These are phyloP conservation scores for Dryadomyces sulphureus DNA, from an alignment of 2,329 filamentous ascomycete genomes.

Conservation along the genomic window DNA sequence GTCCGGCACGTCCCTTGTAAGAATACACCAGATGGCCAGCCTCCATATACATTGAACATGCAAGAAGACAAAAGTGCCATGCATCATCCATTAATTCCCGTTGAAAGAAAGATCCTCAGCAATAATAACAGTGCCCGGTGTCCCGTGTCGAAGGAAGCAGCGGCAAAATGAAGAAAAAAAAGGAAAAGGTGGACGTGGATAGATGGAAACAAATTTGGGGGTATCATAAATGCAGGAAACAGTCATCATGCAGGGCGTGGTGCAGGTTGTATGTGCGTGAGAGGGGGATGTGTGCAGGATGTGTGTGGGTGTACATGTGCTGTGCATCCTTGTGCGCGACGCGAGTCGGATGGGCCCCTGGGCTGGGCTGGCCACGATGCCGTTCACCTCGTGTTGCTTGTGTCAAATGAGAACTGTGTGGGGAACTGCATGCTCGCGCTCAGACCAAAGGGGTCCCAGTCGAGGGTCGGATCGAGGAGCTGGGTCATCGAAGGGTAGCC, in stretches of 20 bases:
- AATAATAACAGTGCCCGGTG: neutral
- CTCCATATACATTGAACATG: neutral
- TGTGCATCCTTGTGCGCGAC: neutral
- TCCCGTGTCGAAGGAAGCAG: neutral
- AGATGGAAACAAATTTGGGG: neutral
- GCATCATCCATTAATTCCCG: neutral
- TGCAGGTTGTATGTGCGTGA: neutral
- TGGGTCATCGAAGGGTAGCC: conserved; percentile 55
- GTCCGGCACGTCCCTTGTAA: neutral
- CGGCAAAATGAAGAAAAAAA: neutral
- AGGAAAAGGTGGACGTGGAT: neutral
- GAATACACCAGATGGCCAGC: neutral
- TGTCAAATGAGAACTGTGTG: conserved; percentile 63
- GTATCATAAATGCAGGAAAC: conserved; percentile 4
- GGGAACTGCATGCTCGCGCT: conserved; percentile 94
- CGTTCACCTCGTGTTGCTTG: conserved; percentile 33
- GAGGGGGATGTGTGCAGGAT: neutral
- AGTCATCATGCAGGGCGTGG: neutral
- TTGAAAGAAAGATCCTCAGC: neutral
- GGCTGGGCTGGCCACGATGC: no score
- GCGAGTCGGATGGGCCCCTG: no score
- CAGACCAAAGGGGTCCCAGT: conserved; percentile 86
- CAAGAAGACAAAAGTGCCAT: neutral
- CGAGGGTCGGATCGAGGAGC: conserved; percentile 63
- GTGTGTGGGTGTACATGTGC: neutral